A percentile compares a stretch with the other conserved stretches of the same genome.
phyloP scores from a whole-genome alignment of 306 rosid species.

The Quercus bicolor region DNA sequence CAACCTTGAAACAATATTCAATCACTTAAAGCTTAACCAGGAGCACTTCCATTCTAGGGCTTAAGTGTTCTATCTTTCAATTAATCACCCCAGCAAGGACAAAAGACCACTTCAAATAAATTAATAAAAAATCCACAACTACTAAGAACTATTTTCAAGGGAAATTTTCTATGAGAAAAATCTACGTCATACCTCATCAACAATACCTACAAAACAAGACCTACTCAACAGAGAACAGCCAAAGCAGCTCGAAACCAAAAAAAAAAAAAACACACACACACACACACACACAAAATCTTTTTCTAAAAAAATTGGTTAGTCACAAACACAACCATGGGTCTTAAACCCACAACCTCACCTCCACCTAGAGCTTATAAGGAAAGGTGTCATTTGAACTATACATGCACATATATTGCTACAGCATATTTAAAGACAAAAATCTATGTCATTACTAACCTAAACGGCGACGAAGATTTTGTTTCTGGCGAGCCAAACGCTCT shows the following conservation, averaged over 20 bases:
- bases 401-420: not conserved
- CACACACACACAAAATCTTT: not conserved
- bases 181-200: not conserved
- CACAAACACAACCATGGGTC: no score
- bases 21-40: not conserved
- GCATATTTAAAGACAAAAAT: not conserved
- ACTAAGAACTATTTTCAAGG: no score
- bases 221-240: not conserved
- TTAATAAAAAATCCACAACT: no score
- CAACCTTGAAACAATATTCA: not conserved
- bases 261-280: not conserved
- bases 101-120: not conserved
- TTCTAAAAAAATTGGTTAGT: no score
- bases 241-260: no score
- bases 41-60: not conserved
- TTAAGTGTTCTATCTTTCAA: not conserved
- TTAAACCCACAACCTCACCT: no score
- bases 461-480: slow-evolving; percentile 89
- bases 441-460: slow-evolving; percentile 47
- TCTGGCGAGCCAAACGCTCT: slow-evolving; percentile 93
- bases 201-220: not conserved
- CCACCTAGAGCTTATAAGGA: no score
- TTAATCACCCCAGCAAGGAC: not conserved
- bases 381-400: not conserved
- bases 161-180: no score